Evolutionary conservation across 768 basidiomycete genomes (phyloP), one percentile per base, ranked within the genome.

Genomic region (Mycena alexandri): DNA sequence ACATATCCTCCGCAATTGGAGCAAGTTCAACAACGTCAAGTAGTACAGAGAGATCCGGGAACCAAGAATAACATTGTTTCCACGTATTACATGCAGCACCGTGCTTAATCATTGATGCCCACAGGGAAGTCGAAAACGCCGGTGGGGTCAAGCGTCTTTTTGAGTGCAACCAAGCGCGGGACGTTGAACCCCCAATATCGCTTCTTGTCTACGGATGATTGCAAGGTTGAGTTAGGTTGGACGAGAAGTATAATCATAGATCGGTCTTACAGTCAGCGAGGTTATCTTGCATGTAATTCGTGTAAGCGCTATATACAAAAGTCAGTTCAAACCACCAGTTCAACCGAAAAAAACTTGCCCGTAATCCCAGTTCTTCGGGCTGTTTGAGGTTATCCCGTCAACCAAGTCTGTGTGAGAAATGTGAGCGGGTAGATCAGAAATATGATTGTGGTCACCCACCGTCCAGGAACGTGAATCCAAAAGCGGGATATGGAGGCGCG

Each of bases 401-500:
- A 79, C 78, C 33, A 79, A 68, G 61, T 75, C 80, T 80, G 54
- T 44, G 19, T 50, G 46, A 11, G 21, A 43, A 42, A 22, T 12
- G 34, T 22, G 47, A 16, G 6, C 24, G n/a, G 41, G 58, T n/a
- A 25, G 51, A 22, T 21, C 12, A 36, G 9, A 60, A 52, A 34
- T 10, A 57, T 19, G 25, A 29, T 50, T 43, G 29, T 0, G 14
- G 43, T 38, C 22, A 19, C 78, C 72, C 72, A 77, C 81, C 81
- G 63, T 86, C 79, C 5, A 87, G 70, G 68, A 87, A 84, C 0
- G 75, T 72, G 57, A 86, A 82, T 0, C 85, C 87, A 17, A 75
- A 74, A 6, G 69, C 54, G 2, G 87, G 86, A 74, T 79, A 87
- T 0, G 84, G 85, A 3, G 84, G 82, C 0, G 68, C 60, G 9